phyloP scores from a whole-genome alignment of 2,329 filamentous ascomycete species.

The Xylariaceae sp. region DNA sequence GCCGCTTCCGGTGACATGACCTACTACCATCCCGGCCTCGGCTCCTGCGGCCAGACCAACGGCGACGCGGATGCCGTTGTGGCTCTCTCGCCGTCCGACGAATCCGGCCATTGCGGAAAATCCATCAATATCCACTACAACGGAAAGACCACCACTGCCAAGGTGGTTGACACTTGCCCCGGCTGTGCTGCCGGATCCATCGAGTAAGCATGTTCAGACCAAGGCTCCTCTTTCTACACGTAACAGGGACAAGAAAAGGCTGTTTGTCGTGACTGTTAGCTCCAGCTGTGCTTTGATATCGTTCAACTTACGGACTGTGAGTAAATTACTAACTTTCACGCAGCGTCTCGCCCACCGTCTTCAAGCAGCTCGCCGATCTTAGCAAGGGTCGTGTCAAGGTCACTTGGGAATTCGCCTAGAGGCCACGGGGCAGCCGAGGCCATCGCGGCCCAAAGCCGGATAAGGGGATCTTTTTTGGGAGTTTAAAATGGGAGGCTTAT shows the following conservation, averaged over 20 bases:
- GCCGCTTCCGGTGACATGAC: slow-evolving; percentile 28
- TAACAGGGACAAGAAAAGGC: too few relatives aligned
- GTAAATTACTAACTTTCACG: not conserved
- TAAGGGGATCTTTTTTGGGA: not conserved
- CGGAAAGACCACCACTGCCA: slow-evolving; percentile 25
- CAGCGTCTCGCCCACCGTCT: slow-evolving; percentile 28
- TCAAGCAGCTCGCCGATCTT: slow-evolving; percentile 18
- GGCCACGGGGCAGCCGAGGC: too few relatives aligned
- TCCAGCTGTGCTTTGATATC: not conserved
- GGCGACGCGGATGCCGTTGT: slow-evolving; percentile 22
- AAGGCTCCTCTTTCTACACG: too few relatives aligned
- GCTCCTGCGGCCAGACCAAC: slow-evolving; percentile 25
- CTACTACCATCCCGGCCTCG: slow-evolving; percentile 25
- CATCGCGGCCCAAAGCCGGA: not conserved
- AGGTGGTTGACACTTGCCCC: slow-evolving; percentile 30
- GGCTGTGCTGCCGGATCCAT: slow-evolving; percentile 25
- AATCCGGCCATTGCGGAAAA: slow-evolving; percentile 27
- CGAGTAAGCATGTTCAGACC: slow-evolving; percentile 17
- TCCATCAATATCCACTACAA: slow-evolving; percentile 25
- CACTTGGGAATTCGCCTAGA: slow-evolving; percentile 25
- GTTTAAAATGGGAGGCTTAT: not conserved
- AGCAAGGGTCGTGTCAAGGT: slow-evolving; percentile 22
- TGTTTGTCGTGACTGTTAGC: not conserved
- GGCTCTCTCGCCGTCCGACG: slow-evolving; percentile 23
- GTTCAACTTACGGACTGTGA: not conserved